Percentiles rank a stretch among this genome's conserved stretches.
Evolutionary conservation across 768 basidiomycete genomes (phyloP).

Genomic region (Candolleomyces efflorescens): DNA sequence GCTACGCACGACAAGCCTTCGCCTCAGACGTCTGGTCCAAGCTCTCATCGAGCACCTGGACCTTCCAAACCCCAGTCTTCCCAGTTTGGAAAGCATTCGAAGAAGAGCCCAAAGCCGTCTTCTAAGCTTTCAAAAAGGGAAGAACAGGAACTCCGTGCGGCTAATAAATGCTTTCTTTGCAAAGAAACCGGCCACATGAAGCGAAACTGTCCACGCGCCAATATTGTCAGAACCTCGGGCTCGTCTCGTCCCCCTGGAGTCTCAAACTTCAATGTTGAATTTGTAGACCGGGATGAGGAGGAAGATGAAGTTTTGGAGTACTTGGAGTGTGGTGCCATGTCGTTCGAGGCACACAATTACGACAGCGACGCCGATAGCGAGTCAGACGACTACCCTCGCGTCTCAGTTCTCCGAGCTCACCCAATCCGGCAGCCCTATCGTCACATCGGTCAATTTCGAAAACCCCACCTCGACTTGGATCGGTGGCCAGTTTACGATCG

Average conservation of each 20-base stretch:
- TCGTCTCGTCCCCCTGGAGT: background rate
- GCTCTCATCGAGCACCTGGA: too few species aligned
- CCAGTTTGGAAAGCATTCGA: too few species aligned
- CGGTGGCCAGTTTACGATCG: background rate
- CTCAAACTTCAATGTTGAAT: background rate
- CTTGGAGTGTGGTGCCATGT: background rate
- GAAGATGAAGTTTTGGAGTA: background rate
- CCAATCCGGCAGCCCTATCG: too few species aligned
- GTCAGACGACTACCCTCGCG: too few species aligned
- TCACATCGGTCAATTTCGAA: too few species aligned
- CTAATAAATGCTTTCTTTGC: background rate
- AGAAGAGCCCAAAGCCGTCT: too few species aligned
- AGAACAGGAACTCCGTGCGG: background rate
- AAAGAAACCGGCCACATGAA: background rate
- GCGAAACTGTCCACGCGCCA: background rate
- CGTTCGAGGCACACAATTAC: too few species aligned
- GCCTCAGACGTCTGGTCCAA: too few species aligned
- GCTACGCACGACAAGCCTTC: too few species aligned
- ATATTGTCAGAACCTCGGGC: background rate
- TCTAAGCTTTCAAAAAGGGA: background rate
- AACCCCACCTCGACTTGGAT: background rate
- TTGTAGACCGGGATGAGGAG: background rate
- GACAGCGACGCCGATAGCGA: too few species aligned
- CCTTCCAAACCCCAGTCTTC: too few species aligned
- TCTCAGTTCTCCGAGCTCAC: too few species aligned